These are phyloP conservation scores for Dinochytrium kinnereticum DNA, from an alignment of 371 early-diverging fungal genomes.

Conservation along the genomic window DNA sequence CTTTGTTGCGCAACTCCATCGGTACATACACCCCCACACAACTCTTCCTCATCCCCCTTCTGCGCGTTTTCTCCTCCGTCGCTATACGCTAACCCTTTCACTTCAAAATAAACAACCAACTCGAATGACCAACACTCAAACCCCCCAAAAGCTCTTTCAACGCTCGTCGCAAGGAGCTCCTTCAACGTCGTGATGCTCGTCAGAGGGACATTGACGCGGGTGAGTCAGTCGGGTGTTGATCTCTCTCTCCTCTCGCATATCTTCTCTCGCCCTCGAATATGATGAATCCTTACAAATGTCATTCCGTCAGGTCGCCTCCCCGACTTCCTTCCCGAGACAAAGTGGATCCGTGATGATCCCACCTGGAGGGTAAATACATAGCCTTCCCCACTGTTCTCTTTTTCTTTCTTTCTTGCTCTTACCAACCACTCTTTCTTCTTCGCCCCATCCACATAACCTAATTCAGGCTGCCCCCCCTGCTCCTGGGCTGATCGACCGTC, in stretches of 20 bases:
- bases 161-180: slow-evolving; percentile 76
- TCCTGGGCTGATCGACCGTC: slow-evolving; percentile 89
- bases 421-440: background rate
- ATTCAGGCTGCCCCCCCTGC: slow-evolving; percentile 80
- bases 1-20: slow-evolving; percentile 85
- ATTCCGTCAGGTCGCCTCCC: slow-evolving; percentile 61
- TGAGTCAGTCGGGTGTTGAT: too few species aligned
- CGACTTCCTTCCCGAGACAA: slow-evolving; percentile 91
- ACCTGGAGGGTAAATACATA: slow-evolving; percentile 77
- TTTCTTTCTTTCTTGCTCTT: background rate
- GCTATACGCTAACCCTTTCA: background rate
- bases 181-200: slow-evolving; percentile 74
- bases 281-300: background rate
- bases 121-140: background rate
- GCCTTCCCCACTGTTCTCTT: background rate
- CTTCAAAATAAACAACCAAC: too few species aligned
- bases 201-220: slow-evolving; percentile 83
- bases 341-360: slow-evolving; percentile 83
- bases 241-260: too few species aligned
- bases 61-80: background rate
- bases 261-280: too few species aligned
- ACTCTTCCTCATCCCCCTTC: background rate
- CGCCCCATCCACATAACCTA: background rate
- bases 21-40: slow-evolving; percentile 41
- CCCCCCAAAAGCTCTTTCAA: slow-evolving; percentile 68